Conservation (phyloP, 345 rosid genomes). For the Eucalyptus microcorys region DNA sequence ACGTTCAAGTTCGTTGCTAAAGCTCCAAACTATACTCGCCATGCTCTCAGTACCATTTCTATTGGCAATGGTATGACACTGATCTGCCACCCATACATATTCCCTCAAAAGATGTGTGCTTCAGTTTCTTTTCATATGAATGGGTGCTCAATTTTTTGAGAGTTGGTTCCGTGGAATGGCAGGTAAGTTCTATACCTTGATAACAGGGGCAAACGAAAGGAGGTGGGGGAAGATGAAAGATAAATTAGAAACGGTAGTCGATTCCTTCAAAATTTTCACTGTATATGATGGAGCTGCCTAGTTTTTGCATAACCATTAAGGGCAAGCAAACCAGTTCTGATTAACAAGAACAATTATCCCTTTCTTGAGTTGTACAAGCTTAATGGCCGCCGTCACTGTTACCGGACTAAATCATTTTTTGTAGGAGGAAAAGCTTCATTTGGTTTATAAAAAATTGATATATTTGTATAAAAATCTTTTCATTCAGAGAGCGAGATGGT, state of each 20-base stretch:
- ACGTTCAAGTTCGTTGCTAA: slow-evolving; percentile 70
- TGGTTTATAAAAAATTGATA: neutral
- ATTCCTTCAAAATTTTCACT: slow-evolving; percentile 59
- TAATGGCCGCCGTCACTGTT: neutral
- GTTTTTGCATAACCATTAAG: neutral
- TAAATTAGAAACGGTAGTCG: slow-evolving; percentile 49
- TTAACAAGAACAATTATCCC: neutral
- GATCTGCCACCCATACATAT: neutral
- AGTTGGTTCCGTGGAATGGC: neutral
- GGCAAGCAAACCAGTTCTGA: neutral
- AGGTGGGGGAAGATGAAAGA: slow-evolving; percentile 96
- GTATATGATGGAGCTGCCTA: slow-evolving; percentile 6
- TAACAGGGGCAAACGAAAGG: slow-evolving; percentile 83
- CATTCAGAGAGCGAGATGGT: neutral
- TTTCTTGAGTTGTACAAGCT: neutral
- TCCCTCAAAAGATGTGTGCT: neutral
- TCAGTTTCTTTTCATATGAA: neutral
- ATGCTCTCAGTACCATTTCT: slow-evolving; percentile 62
- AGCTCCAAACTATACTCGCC: slow-evolving; percentile 86
- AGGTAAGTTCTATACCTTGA: slow-evolving; percentile 82
- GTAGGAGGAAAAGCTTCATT: neutral
- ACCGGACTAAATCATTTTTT: neutral
- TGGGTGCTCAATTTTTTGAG: neutral
- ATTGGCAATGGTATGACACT: slow-evolving; percentile 60
- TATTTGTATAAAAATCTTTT: neutral